Conservation (phyloP, 2,329 filamentous ascomycete genomes). For the Botrytis porri region DNA sequence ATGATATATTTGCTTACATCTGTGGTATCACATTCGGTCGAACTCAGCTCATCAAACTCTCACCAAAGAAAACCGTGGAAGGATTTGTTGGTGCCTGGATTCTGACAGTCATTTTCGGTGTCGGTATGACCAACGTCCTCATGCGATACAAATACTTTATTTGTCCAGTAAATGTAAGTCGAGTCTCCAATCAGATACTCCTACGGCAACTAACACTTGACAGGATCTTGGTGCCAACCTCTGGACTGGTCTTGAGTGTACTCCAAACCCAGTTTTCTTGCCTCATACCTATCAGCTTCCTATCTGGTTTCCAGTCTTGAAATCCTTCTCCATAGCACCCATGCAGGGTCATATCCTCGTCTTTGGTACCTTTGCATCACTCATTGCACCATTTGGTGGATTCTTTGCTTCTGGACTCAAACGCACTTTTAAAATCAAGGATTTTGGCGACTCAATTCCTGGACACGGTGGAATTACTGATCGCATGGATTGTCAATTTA, state of each 20-base stretch:
- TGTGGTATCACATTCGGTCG: constrained; percentile 96
- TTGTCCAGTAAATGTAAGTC: constrained; percentile 80
- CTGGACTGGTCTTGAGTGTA: constrained; percentile 85
- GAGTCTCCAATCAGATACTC: neutral
- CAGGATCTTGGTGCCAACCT: constrained; percentile 87
- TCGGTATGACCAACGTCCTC: constrained; percentile 77
- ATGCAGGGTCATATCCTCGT: constrained; percentile 92
- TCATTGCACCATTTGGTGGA: constrained; percentile 95
- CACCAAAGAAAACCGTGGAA: constrained; percentile 98
- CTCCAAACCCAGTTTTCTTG: constrained; percentile 87
- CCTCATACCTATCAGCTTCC: constrained; percentile 72
- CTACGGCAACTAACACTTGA: constrained; percentile 22
- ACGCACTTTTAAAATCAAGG: constrained; percentile 99
- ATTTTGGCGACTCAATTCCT: constrained; percentile 97
- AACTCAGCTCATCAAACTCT: constrained; percentile 95
- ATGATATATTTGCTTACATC: constrained; percentile 97
- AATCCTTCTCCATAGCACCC: constrained; percentile 73
- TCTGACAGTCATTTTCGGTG: constrained; percentile 85
- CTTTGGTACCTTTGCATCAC: constrained; percentile 88
- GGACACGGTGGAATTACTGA: constrained; percentile 98
- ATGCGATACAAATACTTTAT: constrained; percentile 96
- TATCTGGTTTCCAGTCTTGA: constrained; percentile 67
- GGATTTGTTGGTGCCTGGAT: constrained; percentile 96
- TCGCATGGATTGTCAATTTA: constrained; percentile 99
- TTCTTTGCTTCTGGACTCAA: constrained; percentile 98